Percentiles rank a stretch among this genome's conserved stretches.
These are phyloP conservation scores for Mycena indigotica DNA, from an alignment of 768 basidiomycete genomes.

Conservation along the genomic window DNA sequence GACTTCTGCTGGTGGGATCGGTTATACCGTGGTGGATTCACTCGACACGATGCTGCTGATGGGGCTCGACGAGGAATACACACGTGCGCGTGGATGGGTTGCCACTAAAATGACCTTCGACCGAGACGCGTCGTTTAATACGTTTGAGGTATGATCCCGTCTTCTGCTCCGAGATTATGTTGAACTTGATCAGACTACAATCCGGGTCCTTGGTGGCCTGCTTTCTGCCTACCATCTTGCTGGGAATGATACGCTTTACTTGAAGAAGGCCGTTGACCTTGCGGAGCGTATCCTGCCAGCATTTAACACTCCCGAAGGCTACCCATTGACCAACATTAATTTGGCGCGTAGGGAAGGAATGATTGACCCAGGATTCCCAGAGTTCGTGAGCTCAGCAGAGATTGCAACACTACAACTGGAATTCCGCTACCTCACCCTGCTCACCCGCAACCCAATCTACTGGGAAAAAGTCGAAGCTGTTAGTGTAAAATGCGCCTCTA, in stretches of 20 bases:
- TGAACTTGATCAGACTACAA: constrained; percentile 67
- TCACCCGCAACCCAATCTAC: constrained; percentile 77
- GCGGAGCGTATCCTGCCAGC: constrained; percentile 82
- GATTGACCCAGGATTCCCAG: constrained; percentile 58
- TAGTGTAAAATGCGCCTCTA: constrained; percentile 5
- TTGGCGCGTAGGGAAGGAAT: constrained; percentile 62
- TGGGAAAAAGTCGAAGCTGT: constrained; percentile 83
- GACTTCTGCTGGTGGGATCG: constrained; percentile 76
- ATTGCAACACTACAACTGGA: constrained; percentile 89
- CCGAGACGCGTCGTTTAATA: constrained; percentile 76
- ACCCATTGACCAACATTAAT: constrained; percentile 83
- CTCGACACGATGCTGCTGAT: constrained; percentile 88
- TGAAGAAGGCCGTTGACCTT: constrained; percentile 79
- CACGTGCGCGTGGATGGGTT: constrained; percentile 79
- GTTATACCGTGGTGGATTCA: constrained; percentile 87
- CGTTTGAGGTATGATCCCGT: constrained; percentile 74
- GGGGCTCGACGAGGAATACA: constrained; percentile 79
- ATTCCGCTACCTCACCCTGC: constrained; percentile 79
- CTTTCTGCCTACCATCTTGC: constrained; percentile 85
- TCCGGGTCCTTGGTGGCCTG: constrained; percentile 88
- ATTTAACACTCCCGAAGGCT: constrained; percentile 80
- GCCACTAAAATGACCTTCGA: constrained; percentile 70
- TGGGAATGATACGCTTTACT: constrained; percentile 63
- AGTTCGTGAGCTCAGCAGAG: constrained; percentile 79
- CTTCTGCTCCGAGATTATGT: not conserved